Evolutionary conservation across 2,329 filamentous ascomycete genomes (phyloP).

Genomic region (Colletotrichum noveboracense): DNA sequence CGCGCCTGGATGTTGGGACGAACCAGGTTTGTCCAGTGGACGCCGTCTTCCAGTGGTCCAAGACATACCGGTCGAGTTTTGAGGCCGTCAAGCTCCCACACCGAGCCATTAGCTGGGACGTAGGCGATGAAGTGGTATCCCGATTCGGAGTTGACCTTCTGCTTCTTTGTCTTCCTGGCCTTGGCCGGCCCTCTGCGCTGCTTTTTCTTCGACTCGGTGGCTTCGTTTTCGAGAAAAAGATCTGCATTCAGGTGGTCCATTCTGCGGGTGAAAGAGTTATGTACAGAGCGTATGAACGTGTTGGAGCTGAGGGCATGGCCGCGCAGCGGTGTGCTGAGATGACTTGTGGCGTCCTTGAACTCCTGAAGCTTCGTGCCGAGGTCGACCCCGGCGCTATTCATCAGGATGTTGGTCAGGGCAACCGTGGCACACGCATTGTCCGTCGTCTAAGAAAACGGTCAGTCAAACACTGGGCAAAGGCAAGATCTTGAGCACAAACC

Average conservation of each 20-base stretch:
- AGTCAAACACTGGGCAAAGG: not conserved
- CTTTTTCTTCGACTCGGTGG: slow-evolving; percentile 42
- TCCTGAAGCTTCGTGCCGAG: slow-evolving; percentile 72
- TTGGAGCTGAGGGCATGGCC: slow-evolving; percentile 79
- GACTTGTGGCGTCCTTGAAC: slow-evolving; percentile 76
- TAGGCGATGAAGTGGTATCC: slow-evolving; percentile 91
- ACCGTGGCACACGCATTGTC: slow-evolving; percentile 91
- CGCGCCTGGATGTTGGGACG: slow-evolving; percentile 68
- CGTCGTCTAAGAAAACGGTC: slow-evolving; percentile 60
- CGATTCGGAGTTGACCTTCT: slow-evolving; percentile 58
- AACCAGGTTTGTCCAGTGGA: slow-evolving; percentile 71
- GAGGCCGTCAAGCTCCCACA: slow-evolving; percentile 92
- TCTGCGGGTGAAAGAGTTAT: slow-evolving; percentile 86
- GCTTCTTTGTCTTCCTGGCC: slow-evolving; percentile 41
- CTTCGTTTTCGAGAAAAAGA: slow-evolving; percentile 65
- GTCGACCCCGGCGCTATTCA: slow-evolving; percentile 73
- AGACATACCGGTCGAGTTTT: slow-evolving; percentile 72
- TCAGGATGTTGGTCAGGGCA: slow-evolving; percentile 89
- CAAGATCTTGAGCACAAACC: slow-evolving; percentile 45
- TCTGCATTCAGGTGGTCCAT: slow-evolving; percentile 80
- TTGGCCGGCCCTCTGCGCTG: slow-evolving; percentile 38
- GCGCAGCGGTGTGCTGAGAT: slow-evolving; percentile 73
- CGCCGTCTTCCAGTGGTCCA: slow-evolving; percentile 43
- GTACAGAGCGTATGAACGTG: slow-evolving; percentile 77
- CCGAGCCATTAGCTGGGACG: slow-evolving; percentile 72